phyloP scores from a whole-genome alignment of 768 basidiomycete genomes.

The Podaxis sp. region DNA sequence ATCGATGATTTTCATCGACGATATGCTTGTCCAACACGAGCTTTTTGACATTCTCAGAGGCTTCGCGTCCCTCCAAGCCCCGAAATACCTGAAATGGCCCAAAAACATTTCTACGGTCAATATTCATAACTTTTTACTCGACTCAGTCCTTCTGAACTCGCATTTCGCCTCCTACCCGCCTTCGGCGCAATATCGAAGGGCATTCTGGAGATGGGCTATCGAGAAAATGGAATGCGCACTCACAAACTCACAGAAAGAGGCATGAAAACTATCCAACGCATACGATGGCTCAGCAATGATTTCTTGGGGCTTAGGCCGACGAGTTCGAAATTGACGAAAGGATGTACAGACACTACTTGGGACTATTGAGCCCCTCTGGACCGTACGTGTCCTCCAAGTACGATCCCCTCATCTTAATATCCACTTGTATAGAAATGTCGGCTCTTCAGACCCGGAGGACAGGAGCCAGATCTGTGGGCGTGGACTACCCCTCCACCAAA shows the following conservation, averaged over 20 bases:
- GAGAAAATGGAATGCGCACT: conserved; percentile 41
- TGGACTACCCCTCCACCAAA: conserved; percentile 21
- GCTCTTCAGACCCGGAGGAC: conserved; percentile 16
- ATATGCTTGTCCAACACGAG: conserved; percentile 9
- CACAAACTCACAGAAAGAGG: conserved; percentile 41
- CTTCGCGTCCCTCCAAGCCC: conserved; percentile 49
- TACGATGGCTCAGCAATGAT: background rate
- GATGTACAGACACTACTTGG: conserved; percentile 61
- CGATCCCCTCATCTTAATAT: conserved; percentile 3
- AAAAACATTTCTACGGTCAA: conserved; percentile 25
- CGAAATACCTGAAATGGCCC: conserved; percentile 39
- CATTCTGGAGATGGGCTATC: conserved; percentile 76
- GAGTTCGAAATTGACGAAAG: conserved; percentile 56
- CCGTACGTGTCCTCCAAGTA: conserved; percentile 20
- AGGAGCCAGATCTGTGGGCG: conserved; percentile 23
- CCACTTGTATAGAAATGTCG: conserved; percentile 16
- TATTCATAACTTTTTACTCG: conserved; percentile 55
- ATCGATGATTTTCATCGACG: background rate
- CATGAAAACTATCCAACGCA: background rate
- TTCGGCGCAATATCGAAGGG: conserved; percentile 53
- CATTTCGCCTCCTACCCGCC: conserved; percentile 61
- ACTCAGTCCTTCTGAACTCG: conserved; percentile 41
- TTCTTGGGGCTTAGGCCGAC: conserved; percentile 29
- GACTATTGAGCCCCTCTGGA: conserved; percentile 35
- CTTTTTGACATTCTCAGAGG: conserved; percentile 42